phyloP scores from a whole-genome alignment of 169 alveolate species.

The Perkinsus olseni region DNA sequence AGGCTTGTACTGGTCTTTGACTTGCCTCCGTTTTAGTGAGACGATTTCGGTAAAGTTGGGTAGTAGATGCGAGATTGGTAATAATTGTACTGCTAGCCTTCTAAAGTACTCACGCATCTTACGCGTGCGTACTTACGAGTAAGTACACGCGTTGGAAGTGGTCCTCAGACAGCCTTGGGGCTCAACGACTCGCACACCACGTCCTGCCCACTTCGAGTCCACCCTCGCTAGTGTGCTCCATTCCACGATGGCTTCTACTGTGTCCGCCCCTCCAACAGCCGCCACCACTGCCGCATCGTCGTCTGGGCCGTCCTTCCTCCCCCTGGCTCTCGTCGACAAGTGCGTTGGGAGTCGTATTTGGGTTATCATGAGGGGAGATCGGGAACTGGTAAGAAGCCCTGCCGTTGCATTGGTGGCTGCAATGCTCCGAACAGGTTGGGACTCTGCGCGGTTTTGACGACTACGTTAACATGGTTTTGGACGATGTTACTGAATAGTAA shows the following conservation, averaged over 20 bases:
- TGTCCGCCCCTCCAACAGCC: background rate
- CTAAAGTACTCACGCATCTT: too few species aligned
- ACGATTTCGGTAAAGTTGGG: too few species aligned
- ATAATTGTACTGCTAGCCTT: too few species aligned
- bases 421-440: conserved; percentile 60
- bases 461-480: conserved; percentile 85
- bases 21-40: too few species aligned
- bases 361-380: conserved; percentile 73
- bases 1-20: too few species aligned
- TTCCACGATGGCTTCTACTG: background rate
- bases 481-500: conserved; percentile 64
- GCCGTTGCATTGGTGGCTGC: conserved; percentile 25
- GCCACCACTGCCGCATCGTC: conserved; percentile 40
- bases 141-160: too few species aligned
- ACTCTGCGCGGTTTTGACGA: conserved; percentile 86
- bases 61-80: too few species aligned
- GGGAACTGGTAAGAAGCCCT: conserved; percentile 25
- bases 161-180: too few species aligned
- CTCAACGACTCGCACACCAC: too few species aligned
- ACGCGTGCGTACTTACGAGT: too few species aligned
- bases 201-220: too few species aligned
- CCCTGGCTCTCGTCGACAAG: conserved; percentile 85
- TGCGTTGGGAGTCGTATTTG: conserved; percentile 84
- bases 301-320: conserved; percentile 62
- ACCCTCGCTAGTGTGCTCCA: background rate